These are phyloP conservation scores for Dioszegia aurantiaca DNA, from an alignment of 768 basidiomycete genomes.

Conservation along the genomic window DNA sequence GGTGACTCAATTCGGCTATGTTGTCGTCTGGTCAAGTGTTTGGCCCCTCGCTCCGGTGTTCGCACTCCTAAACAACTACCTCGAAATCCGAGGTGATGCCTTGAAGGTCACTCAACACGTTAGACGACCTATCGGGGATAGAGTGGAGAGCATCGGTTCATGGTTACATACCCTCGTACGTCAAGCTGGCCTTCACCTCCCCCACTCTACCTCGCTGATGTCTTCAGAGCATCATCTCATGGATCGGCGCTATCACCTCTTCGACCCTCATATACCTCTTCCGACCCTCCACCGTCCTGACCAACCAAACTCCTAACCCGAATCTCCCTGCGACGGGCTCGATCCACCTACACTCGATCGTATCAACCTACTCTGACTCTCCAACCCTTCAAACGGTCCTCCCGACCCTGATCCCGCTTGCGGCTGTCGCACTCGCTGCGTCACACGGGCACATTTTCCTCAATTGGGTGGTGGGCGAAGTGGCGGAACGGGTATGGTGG, in stretches of 20 bases:
- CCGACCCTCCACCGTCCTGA: conserved; percentile 50
- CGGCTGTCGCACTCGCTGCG: conserved; percentile 73
- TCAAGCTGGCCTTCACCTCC: not conserved
- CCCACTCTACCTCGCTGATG: not conserved
- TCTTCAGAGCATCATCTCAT: conserved; percentile 66
- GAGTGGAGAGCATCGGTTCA: conserved; percentile 86
- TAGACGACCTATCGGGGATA: conserved; percentile 76
- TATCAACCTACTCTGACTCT: conserved; percentile 29
- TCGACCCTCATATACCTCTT: conserved; percentile 89
- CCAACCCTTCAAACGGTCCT: conserved; percentile 28
- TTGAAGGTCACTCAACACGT: conserved; percentile 88
- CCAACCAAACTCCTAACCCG: conserved; percentile 36
- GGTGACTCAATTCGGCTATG: conserved; percentile 85
- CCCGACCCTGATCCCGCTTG: conserved; percentile 59
- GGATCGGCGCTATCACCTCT: conserved; percentile 84
- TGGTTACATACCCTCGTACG: conserved; percentile 81
- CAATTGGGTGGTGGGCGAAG: conserved; percentile 62
- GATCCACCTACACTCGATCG: conserved; percentile 30
- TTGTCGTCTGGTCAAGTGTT: conserved; percentile 85
- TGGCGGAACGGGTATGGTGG: conserved; percentile 77
- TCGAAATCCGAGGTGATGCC: conserved; percentile 89
- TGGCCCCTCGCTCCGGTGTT: conserved; percentile 89
- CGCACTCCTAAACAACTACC: conserved; percentile 81
- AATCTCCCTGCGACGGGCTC: conserved; percentile 37
- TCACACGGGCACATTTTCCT: conserved; percentile 79